These are phyloP conservation scores for Ascochyta koolunga DNA, from an alignment of 2,329 filamentous ascomycete species.

Conservation along the genomic window DNA sequence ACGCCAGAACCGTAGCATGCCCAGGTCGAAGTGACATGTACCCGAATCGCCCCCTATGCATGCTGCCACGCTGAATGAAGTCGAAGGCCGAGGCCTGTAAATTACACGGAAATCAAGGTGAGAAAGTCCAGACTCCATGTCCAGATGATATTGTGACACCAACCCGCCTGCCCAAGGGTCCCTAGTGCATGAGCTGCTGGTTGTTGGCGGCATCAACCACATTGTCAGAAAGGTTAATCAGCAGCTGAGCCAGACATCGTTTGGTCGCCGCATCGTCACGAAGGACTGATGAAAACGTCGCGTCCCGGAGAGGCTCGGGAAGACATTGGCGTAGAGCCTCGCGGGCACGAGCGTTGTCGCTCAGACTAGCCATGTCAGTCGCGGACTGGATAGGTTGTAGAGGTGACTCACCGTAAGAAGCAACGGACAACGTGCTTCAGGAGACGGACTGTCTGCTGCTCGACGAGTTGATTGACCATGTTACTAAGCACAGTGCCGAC, in stretches of 20 bases:
- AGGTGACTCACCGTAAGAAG: conserved; percentile 77
- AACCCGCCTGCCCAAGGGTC: not conserved
- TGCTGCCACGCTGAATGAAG: conserved; percentile 30
- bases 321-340: conserved; percentile 95
- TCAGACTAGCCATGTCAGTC: conserved; percentile 66
- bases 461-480: conserved; percentile 97
- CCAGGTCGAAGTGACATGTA: conserved; percentile 29
- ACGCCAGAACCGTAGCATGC: conserved; percentile 34
- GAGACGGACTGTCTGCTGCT: conserved; percentile 93
- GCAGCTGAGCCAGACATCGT: conserved; percentile 92
- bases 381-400: not conserved
- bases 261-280: conserved; percentile 97
- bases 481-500: conserved; percentile 97
- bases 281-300: conserved; percentile 94
- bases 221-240: conserved; percentile 95
- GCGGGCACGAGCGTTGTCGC: conserved; percentile 92
- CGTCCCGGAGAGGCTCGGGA: conserved; percentile 96
- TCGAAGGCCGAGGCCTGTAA: conserved; percentile 29
- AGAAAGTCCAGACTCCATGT: not conserved
- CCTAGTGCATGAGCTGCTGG: conserved; percentile 45
- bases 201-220: conserved; percentile 62
- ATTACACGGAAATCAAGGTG: conserved; percentile 27
- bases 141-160: not conserved
- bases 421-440: conserved; percentile 98
- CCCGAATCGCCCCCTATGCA: conserved; percentile 18